phyloP scores from a whole-genome alignment of 805 yeast genomes.

The Pichia sporocuriosa region DNA sequence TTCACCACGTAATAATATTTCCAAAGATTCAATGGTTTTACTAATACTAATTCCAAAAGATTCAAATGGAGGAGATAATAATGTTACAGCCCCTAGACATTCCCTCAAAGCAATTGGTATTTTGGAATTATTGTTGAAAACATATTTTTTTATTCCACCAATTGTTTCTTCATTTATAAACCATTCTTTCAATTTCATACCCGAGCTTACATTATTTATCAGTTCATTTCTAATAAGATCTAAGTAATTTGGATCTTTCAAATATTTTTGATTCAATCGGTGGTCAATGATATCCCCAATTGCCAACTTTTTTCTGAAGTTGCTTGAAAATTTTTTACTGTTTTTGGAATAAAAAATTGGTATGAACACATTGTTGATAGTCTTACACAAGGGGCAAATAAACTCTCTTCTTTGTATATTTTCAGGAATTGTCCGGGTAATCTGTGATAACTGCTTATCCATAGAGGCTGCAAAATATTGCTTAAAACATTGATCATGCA shows the following conservation, averaged over 20 bases:
- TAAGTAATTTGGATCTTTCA: constrained; percentile 10
- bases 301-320: constrained; percentile 11
- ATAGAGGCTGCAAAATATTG: constrained; percentile 54
- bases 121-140: constrained; percentile 15
- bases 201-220: constrained; percentile 16
- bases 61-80: constrained; percentile 27
- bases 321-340: constrained; percentile 17
- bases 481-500: constrained; percentile 75
- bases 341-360: constrained; percentile 64
- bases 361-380: constrained; percentile 74
- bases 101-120: constrained; percentile 23
- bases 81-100: constrained; percentile 18
- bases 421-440: constrained; percentile 79
- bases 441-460: constrained; percentile 52
- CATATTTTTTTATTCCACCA: constrained; percentile 9
- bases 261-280: constrained; percentile 9
- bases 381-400: constrained; percentile 86
- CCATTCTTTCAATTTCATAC: constrained; percentile 25
- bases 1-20: constrained; percentile 55
- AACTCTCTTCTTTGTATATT: constrained; percentile 64
- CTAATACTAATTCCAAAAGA: constrained; percentile 33
- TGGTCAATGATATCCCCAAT: constrained; percentile 3
- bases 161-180: constrained; percentile 19
- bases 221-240: constrained; percentile 19
- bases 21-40: constrained; percentile 57